A percentile compares a stretch with the other conserved stretches of the same genome.
Conservation (phyloP, 1,284 basidiomycete species). For the Fomitopsis pinicola region DNA sequence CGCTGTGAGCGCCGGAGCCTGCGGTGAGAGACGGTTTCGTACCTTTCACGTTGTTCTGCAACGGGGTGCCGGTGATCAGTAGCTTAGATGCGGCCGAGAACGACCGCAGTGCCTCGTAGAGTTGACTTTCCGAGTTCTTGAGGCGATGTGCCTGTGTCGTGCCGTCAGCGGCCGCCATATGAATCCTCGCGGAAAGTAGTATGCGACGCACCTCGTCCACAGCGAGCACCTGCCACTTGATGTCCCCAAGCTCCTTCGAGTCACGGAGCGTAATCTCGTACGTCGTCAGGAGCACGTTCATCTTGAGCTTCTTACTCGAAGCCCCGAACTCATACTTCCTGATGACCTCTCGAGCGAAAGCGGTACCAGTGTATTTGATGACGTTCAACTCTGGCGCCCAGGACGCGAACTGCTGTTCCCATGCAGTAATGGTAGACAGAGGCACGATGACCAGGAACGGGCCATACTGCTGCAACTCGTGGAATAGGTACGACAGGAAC, state of each 20-base stretch:
- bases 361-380: slow-evolving; percentile 94
- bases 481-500: slow-evolving; percentile 95
- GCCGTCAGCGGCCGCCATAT: background rate
- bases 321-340: slow-evolving; percentile 90
- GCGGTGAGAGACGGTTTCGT: background rate
- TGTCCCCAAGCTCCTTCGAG: slow-evolving; percentile 82
- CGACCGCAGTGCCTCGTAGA: slow-evolving; percentile 90
- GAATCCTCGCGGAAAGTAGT: background rate
- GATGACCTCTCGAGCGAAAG: slow-evolving; percentile 85
- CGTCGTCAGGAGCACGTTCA: slow-evolving; percentile 97
- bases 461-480: slow-evolving; percentile 90
- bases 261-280: slow-evolving; percentile 97
- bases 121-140: slow-evolving; percentile 96
- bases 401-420: slow-evolving; percentile 92
- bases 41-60: slow-evolving; percentile 99
- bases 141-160: slow-evolving; percentile 82
- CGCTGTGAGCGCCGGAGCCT: background rate
- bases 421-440: slow-evolving; percentile 95
- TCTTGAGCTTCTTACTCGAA: slow-evolving; percentile 84
- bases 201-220: slow-evolving; percentile 81
- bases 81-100: slow-evolving; percentile 92
- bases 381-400: slow-evolving; percentile 99
- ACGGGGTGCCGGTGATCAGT: slow-evolving; percentile 95
- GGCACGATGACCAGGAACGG: slow-evolving; percentile 98
- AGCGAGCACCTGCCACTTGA: slow-evolving; percentile 96